These are phyloP conservation scores for Aegilops bicornis DNA, from an alignment of 176 grass and related monocot genomes.

Conservation along the genomic window DNA sequence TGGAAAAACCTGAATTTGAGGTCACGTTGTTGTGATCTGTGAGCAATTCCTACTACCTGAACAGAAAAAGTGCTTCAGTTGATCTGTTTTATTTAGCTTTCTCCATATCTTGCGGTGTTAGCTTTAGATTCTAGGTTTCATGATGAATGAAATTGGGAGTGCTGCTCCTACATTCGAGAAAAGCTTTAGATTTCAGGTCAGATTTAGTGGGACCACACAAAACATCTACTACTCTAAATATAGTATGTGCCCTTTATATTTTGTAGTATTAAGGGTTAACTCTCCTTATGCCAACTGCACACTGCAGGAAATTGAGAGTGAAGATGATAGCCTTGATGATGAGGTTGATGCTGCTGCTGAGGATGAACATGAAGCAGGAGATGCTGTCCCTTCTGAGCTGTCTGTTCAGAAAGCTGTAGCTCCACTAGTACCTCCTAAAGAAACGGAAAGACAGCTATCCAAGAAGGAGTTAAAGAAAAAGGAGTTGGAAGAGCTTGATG, in stretches of 20 bases:
- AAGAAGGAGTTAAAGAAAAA: constrained; percentile 99
- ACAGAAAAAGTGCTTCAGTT: neutral
- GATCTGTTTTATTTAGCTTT: neutral
- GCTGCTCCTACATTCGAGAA: neutral
- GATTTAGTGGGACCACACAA: neutral
- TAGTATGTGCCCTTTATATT: neutral
- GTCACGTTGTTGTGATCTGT: constrained; percentile 12
- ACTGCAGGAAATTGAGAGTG: constrained; percentile 82
- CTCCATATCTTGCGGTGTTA: neutral
- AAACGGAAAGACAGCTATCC: constrained; percentile 87
- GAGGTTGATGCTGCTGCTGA: constrained; percentile 44
- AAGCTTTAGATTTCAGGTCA: neutral
- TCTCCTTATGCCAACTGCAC: neutral
- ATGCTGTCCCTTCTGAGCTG: constrained; percentile 37
- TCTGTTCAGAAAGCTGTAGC: constrained; percentile 35
- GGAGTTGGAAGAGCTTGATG: constrained; percentile 81
- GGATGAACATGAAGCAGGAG: constrained; percentile 53
- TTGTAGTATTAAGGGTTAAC: neutral
- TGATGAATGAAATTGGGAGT: neutral
- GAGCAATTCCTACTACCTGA: neutral
- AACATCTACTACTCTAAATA: neutral
- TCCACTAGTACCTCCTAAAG: constrained; percentile 57
- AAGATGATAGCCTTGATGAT: constrained; percentile 81
- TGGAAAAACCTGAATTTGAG: neutral
- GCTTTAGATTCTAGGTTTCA: neutral